A percentile compares a stretch with the other conserved stretches of the same genome.
These are phyloP conservation scores for Tremella fuciformis DNA, from an alignment of 768 basidiomycete species.

Conservation along the genomic window DNA sequence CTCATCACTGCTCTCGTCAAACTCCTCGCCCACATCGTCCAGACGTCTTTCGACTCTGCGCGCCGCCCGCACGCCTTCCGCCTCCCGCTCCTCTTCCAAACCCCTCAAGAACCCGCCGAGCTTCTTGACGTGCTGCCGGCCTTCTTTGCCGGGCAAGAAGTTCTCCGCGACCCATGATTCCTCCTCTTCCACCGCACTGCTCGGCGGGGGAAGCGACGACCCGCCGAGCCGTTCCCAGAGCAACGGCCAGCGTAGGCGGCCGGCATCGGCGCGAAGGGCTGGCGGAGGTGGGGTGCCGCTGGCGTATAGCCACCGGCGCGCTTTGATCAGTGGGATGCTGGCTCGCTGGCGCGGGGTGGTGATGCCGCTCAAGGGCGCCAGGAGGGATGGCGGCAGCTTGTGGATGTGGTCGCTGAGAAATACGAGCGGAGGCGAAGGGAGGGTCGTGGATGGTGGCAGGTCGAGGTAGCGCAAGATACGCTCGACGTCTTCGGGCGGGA, in stretches of 20 bases:
- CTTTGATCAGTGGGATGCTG: slow-evolving; percentile 40
- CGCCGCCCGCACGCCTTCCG: slow-evolving; percentile 56
- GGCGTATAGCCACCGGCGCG: slow-evolving; percentile 40
- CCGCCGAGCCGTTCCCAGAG: slow-evolving; percentile 50
- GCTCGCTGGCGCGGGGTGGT: slow-evolving; percentile 37
- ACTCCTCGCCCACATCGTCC: slow-evolving; percentile 71
- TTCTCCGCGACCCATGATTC: slow-evolving; percentile 23
- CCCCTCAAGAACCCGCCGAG: slow-evolving; percentile 60
- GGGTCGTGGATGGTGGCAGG: slow-evolving; percentile 22
- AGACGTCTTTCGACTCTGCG: slow-evolving; percentile 46
- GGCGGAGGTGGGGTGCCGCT: slow-evolving; percentile 14
- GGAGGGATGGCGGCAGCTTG: slow-evolving; percentile 31
- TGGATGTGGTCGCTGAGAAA: slow-evolving; percentile 37
- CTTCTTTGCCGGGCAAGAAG: slow-evolving; percentile 27
- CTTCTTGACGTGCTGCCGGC: slow-evolving; percentile 39
- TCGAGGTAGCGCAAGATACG: slow-evolving; percentile 36
- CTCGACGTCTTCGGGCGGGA: slow-evolving; percentile 27
- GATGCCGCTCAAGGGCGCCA: slow-evolving; percentile 21
- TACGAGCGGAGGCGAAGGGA: slow-evolving; percentile 33
- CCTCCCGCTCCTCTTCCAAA: slow-evolving; percentile 57
- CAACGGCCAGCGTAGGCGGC: slow-evolving; percentile 42
- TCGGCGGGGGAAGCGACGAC: slow-evolving; percentile 13
- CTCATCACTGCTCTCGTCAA: slow-evolving; percentile 60
- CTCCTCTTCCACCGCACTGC: slow-evolving; percentile 25
- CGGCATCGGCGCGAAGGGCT: slow-evolving; percentile 13